Evolutionary conservation across 2,329 filamentous ascomycete genomes (phyloP), one percentile per base, ranked within the genome.

Genomic region (Aphanoascus verrucosus): DNA sequence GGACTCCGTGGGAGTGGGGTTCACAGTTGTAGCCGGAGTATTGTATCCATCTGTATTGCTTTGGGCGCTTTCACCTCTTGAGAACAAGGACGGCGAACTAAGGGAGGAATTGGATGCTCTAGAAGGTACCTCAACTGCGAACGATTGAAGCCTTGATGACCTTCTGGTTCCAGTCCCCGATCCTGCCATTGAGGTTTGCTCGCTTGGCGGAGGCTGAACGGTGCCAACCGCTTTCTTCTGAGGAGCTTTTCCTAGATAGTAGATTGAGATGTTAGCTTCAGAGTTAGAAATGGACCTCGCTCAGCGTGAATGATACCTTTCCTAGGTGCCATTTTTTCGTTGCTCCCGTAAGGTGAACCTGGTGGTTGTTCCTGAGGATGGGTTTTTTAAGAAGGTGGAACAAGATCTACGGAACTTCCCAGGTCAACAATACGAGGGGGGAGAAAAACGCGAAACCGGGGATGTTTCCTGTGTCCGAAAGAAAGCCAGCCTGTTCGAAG

Each of bases 1-100:
- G 12, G 72, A 72, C 20, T 72, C 69, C 19, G 70, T 73, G 3
- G 80, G 81, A 8, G 81, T 83, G 15, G 71, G 72, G 45, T 73
- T 69, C 52, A 75, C 72, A 64, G 79, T 83, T 17, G 83, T 85
- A 37, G 73, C 77, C 3, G 82, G 81, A 2, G 83, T 85, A 55
- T 80, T 81, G 60, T 77, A 78, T 15, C 74, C 77, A 37, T 72
- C 71, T 9, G 71, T 76, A 5, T 71, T 45, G 12, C 28, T 52
- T 6, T 37, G 49, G 17, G 49, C 17, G 19, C 40, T 45, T 45
- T 34, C 41, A 31, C 49, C 45, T 20, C 40, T 38, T n/a, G 48
- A 50, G 5, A 28, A 35, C 12, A 20, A 28, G 8, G 23, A 23
- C 15, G 49, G 28, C 15, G 49, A 20, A 45, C 14, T 17, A 14